A percentile compares a stretch with the other conserved stretches of the same genome.
phyloP scores from a whole-genome alignment of 164 flowering plant genomes.

The Berberis thunbergii region DNA sequence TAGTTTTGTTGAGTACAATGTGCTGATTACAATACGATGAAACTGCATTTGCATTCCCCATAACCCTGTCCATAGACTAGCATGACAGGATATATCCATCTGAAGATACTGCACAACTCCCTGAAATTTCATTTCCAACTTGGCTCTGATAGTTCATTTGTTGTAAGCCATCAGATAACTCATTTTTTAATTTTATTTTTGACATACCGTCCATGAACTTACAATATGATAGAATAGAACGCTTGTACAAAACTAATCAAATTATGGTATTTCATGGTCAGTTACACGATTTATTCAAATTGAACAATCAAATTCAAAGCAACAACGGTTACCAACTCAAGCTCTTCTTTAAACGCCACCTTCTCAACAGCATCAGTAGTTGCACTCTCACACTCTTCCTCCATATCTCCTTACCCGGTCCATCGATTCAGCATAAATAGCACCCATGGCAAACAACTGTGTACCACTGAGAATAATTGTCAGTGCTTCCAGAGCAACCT shows the following conservation, averaged over 20 bases:
- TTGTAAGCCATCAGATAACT: too few relatives aligned
- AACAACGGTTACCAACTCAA: neutral
- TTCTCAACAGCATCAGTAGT: neutral
- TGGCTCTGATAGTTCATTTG: too few relatives aligned
- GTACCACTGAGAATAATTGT: constrained; percentile 57
- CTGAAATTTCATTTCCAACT: too few relatives aligned
- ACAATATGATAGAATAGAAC: too few relatives aligned
- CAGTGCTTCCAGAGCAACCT: constrained; percentile 62
- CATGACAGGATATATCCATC: too few relatives aligned
- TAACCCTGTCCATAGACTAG: too few relatives aligned
- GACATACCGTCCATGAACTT: neutral
- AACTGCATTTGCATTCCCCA: too few relatives aligned
- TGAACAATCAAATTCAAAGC: too few relatives aligned
- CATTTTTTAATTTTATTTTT: neutral
- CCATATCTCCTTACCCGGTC: neutral
- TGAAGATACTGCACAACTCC: too few relatives aligned
- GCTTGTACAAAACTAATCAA: neutral
- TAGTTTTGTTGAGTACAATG: too few relatives aligned
- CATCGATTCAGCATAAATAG: constrained; percentile 34
- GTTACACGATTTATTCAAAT: too few relatives aligned
- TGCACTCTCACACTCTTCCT: constrained; percentile 3
- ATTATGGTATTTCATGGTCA: neutral
- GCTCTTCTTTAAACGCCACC: neutral
- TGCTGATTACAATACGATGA: too few relatives aligned
- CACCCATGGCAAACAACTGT: constrained; percentile 55